Evolutionary conservation across 345 rosid genomes (phyloP), one percentile per base, ranked within the genome.

Genomic region (sweet orange (Citrus sinensis)): DNA sequence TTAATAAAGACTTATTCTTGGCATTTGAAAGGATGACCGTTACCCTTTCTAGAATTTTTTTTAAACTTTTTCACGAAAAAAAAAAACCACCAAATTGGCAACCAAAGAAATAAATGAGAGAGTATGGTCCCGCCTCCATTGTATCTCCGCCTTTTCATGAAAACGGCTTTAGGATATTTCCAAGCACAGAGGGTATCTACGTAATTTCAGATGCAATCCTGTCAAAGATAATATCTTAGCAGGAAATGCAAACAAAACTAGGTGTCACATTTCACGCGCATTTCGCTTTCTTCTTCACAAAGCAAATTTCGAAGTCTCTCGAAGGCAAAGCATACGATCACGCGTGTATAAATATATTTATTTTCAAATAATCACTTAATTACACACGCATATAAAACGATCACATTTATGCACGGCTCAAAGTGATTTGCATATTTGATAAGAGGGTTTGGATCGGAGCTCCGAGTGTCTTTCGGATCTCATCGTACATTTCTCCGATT

Each of bases 281-380:
- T 71, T n/a, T 82, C 84, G 71, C 78, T 74, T 39, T 74, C 80
- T 39, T 30, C 7, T 72, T 11, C 16, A 7, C 10, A 25, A 40
- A 59, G 79, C 46, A 63, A 49, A 42, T 67, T 75, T 58, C 72
- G 86, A 80, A 78, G 65, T 51, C 80, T 76, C 82, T 73, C 30
- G 73, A 80, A 80, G 60, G 49, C 58, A 64, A 74, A 69, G 51
- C 24, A 24, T 9, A 2, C 42, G 24, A 35, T 66, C 49, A 66
- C 39, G 6, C 59, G 70, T 60, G 62, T 64, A 71, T 78, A 82
- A 17, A 37, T 13, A 27, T 46, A 42, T 40, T 0, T 42, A 42
- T 42, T 2, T 5, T 17, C 58, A 54, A 54, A 46, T 11, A 46
- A 13, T 3, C 17, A 13, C 1, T 16, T 19, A 17, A 17, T 17